Conservation (phyloP, 768 basidiomycete genomes). For the Amanita muscaria region DNA sequence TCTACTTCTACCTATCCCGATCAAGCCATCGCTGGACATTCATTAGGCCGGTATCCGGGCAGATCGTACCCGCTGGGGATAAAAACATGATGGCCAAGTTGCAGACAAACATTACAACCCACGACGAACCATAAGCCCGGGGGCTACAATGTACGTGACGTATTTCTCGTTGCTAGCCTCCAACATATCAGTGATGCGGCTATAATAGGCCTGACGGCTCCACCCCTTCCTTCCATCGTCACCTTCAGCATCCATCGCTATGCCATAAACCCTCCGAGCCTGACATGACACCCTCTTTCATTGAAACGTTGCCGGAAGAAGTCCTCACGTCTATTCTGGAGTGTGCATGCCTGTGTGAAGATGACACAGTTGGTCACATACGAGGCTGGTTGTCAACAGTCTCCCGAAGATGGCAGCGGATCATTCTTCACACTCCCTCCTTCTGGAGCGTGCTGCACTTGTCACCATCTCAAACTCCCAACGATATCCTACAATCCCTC, state of each 20-base stretch:
- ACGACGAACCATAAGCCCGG: no score
- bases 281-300: no score
- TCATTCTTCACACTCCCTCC: constrained; percentile 21
- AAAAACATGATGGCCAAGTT: no score
- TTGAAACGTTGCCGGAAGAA: constrained; percentile 8
- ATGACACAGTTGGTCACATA: constrained; percentile 8
- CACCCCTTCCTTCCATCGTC: no score
- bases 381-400: constrained; percentile 13
- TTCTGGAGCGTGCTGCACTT: constrained; percentile 24
- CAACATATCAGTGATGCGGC: not conserved
- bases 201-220: not conserved
- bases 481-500: constrained; percentile 14
- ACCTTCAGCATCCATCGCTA: not conserved
- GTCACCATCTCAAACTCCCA: constrained; percentile 17
- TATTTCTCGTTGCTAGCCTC: not conserved
- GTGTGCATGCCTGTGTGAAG: constrained; percentile 11
- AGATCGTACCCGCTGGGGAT: no score
- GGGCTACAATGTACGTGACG: no score
- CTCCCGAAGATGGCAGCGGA: constrained; percentile 17
- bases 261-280: no score
- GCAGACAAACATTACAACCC: no score
- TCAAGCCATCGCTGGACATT: no score
- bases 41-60: no score
- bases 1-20: not conserved
- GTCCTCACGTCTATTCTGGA: constrained; percentile 14